Percentiles rank a stretch among this genome's conserved stretches.
Evolutionary conservation across 306 rosid genomes (phyloP).

Genomic region (Medicago arabica): DNA sequence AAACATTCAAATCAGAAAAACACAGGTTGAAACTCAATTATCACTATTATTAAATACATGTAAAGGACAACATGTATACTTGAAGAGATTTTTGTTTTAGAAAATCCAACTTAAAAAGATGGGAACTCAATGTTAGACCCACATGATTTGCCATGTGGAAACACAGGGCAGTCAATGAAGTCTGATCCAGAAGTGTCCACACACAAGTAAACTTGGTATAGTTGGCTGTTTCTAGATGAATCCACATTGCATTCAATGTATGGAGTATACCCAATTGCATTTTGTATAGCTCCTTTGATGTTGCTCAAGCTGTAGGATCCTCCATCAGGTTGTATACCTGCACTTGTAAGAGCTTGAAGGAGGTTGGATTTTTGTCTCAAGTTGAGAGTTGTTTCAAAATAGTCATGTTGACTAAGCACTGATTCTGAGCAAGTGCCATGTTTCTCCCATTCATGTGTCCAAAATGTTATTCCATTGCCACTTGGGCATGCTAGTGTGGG

Average conservation of each 20-base stretch:
- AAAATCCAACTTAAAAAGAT: slow-evolving; percentile 43
- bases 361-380: slow-evolving; percentile 55
- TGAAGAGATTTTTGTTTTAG: background rate
- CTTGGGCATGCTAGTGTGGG: slow-evolving; percentile 83
- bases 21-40: background rate
- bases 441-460: slow-evolving; percentile 82
- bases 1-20: background rate
- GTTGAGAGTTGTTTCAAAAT: slow-evolving; percentile 62
- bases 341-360: slow-evolving; percentile 57
- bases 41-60: background rate
- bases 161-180: slow-evolving; percentile 57
- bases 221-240: slow-evolving; percentile 49
- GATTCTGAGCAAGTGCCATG: slow-evolving; percentile 88
- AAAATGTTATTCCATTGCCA: slow-evolving; percentile 55
- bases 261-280: slow-evolving; percentile 46
- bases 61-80: slow-evolving; percentile 3
- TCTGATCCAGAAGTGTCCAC: slow-evolving; percentile 50
- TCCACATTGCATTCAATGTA: slow-evolving; percentile 60
- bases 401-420: slow-evolving; percentile 64
- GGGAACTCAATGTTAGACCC: slow-evolving; percentile 56
- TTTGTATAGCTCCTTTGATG: slow-evolving; percentile 50
- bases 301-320: slow-evolving; percentile 48
- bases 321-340: slow-evolving; percentile 66
- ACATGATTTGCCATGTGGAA: slow-evolving; percentile 44
- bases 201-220: slow-evolving; percentile 63